A percentile compares a stretch with the other conserved stretches of the same genome.
Conservation (phyloP, 2,329 filamentous ascomycete species). For the Diaporthe australafricana region DNA sequence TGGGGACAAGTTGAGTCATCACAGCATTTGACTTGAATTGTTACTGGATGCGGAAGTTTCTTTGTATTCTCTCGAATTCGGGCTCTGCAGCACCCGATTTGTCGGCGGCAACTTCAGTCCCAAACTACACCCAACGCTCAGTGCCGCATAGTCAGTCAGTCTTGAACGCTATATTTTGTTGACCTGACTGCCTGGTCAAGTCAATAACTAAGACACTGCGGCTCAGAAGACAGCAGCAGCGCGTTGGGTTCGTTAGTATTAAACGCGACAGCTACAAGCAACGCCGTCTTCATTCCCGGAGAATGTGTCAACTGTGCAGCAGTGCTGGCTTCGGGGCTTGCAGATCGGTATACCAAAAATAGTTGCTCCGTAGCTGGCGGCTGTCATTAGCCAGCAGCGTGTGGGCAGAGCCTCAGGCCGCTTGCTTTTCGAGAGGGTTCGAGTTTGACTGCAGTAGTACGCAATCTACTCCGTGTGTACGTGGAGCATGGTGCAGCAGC, state of each 20-base stretch:
- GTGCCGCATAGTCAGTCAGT: not conserved
- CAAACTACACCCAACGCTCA: not conserved
- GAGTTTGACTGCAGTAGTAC: constrained; percentile 3
- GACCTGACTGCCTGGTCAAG: not conserved
- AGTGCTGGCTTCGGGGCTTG: not conserved
- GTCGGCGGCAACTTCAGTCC: not conserved
- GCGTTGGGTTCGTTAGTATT: not conserved
- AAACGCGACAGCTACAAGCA: not conserved
- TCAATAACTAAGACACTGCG: not conserved
- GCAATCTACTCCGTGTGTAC: not conserved
- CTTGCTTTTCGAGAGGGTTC: not conserved
- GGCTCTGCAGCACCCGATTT: not conserved
- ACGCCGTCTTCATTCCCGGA: not conserved
- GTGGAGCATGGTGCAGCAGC: not conserved
- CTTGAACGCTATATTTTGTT: not conserved
- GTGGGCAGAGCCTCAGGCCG: constrained; percentile 28
- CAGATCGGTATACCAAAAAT: constrained; percentile 32
- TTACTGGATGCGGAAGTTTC: not conserved
- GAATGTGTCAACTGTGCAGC: not conserved
- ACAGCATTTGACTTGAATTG: not conserved
- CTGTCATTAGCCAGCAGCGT: not conserved
- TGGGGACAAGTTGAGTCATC: not conserved
- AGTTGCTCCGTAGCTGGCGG: not conserved
- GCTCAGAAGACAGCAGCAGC: not conserved
- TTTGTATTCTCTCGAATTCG: not conserved